Evolutionary conservation across 805 yeast species (phyloP).

Genomic region (Candida boleticola): DNA sequence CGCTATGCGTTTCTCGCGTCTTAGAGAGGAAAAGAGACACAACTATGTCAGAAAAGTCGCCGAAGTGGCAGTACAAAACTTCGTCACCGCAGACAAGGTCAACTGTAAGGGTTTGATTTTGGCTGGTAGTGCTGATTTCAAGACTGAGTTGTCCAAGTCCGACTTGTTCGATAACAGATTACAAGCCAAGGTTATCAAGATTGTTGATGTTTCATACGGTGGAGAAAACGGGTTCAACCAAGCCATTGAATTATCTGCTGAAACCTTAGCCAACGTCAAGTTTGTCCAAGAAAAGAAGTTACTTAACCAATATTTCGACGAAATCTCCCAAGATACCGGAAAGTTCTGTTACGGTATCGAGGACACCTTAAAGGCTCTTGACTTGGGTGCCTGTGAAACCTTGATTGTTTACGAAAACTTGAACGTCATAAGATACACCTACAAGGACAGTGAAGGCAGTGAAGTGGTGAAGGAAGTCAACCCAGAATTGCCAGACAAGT

Average conservation of each 20-base stretch:
- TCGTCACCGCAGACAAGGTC: slow-evolving; percentile 91
- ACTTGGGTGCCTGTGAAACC: slow-evolving; percentile 92
- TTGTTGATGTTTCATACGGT: slow-evolving; percentile 97
- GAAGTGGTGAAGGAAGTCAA: slow-evolving; percentile 70
- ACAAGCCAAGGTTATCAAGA: slow-evolving; percentile 79
- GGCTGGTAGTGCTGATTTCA: slow-evolving; percentile 99
- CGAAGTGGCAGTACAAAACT: slow-evolving; percentile 96
- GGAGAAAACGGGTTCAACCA: slow-evolving; percentile 99
- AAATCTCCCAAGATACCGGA: slow-evolving; percentile 96
- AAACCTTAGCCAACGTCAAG: slow-evolving; percentile 93
- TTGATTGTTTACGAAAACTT: slow-evolving; percentile 91
- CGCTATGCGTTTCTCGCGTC: slow-evolving; percentile 97
- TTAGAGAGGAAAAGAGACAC: slow-evolving; percentile 98
- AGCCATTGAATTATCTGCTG: slow-evolving; percentile 97
- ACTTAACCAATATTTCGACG: slow-evolving; percentile 89
- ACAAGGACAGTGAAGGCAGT: slow-evolving; percentile 79
- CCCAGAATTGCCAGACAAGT: slow-evolving; percentile 72
- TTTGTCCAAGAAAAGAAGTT: slow-evolving; percentile 98
- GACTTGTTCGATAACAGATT: slow-evolving; percentile 92
- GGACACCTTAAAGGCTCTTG: slow-evolving; percentile 94
- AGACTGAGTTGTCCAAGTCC: slow-evolving; percentile 87
- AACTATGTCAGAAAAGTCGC: slow-evolving; percentile 98
- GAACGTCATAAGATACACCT: slow-evolving; percentile 77
- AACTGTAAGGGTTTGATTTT: slow-evolving; percentile 91
- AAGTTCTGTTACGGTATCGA: slow-evolving; percentile 97